A percentile compares a stretch with the other conserved stretches of the same genome.
Conservation (phyloP, 345 rosid species). For the Melaleuca quinquenervia region DNA sequence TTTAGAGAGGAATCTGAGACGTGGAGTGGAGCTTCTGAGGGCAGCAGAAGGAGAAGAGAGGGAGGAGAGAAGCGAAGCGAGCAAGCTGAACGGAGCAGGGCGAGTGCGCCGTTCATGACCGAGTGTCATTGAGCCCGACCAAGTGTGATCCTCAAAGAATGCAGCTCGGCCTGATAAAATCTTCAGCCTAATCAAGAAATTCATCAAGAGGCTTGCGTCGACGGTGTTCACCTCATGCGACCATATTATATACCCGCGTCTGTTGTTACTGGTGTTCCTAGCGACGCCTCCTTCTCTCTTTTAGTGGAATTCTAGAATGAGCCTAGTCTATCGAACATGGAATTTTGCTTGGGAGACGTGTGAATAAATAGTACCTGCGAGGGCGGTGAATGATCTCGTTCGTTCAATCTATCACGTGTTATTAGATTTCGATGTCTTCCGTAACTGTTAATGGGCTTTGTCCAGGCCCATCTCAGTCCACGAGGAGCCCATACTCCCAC, state of each 20-base stretch:
- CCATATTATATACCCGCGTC: neutral
- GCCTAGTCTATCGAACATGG: neutral
- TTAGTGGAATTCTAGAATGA: neutral
- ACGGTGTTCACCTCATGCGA: too few species aligned
- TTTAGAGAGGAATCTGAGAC: neutral
- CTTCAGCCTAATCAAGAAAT: too few species aligned
- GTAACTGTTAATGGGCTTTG: neutral
- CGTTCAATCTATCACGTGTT: too few species aligned
- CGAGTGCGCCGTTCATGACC: neutral
- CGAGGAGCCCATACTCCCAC: neutral
- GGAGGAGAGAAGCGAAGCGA: neutral
- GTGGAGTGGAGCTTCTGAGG: neutral
- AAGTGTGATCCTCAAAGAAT: neutral
- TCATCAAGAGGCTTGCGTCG: too few species aligned
- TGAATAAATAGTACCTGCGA: too few species aligned
- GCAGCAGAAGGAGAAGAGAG: neutral
- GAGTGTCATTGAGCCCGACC: neutral
- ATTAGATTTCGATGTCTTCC: too few species aligned
- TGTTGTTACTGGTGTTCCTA: neutral
- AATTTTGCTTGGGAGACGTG: too few species aligned
- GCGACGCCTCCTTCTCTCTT: fast-evolving
- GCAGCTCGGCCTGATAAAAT: too few species aligned
- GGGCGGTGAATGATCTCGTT: too few species aligned
- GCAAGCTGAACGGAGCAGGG: slow-evolving; percentile 10
- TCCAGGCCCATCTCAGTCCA: neutral